A percentile compares a stretch with the other conserved stretches of the same genome.
Conservation (phyloP, 1,284 basidiomycete species). For the Naganishia sp. region DNA sequence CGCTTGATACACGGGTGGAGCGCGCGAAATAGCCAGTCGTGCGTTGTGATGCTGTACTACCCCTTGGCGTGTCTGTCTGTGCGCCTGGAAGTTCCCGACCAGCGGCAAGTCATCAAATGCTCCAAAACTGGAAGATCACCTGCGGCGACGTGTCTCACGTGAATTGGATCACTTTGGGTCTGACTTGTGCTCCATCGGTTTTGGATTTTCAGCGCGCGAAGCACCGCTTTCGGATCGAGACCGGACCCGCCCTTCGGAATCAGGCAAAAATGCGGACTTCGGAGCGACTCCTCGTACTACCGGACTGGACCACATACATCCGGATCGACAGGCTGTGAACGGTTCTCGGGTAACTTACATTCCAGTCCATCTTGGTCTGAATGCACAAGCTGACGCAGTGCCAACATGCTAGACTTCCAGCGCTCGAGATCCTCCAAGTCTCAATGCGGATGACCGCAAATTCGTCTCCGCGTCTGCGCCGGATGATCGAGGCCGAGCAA, state of each 20-base stretch:
- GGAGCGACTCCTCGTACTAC: not conserved
- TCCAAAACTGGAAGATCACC: not conserved
- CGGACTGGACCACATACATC: not conserved
- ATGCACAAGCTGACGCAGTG: not conserved
- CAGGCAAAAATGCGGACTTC: not conserved
- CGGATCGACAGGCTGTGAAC: not conserved
- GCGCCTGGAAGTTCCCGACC: not conserved
- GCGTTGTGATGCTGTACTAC: not conserved
- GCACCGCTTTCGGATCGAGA: slow-evolving; percentile 12
- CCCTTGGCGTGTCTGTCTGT: not conserved
- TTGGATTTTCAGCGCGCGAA: slow-evolving; percentile 14
- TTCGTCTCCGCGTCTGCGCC: not conserved
- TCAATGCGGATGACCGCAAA: not conserved
- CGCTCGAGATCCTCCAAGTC: not conserved
- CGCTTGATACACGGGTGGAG: not conserved
- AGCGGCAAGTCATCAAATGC: too few relatives aligned
- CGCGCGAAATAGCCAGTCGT: not conserved
- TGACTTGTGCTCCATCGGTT: slow-evolving; percentile 12
- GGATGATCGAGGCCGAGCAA: not conserved
- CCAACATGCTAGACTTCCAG: too few relatives aligned
- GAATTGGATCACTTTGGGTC: slow-evolving; percentile 11
- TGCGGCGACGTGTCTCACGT: not conserved
- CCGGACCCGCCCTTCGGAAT: not conserved
- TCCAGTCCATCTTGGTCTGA: not conserved
- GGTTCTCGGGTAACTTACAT: slow-evolving; percentile 4